These are phyloP conservation scores for Globisporangium takayamanum DNA, from an alignment of 352 stramenopile species.

Conservation along the genomic window DNA sequence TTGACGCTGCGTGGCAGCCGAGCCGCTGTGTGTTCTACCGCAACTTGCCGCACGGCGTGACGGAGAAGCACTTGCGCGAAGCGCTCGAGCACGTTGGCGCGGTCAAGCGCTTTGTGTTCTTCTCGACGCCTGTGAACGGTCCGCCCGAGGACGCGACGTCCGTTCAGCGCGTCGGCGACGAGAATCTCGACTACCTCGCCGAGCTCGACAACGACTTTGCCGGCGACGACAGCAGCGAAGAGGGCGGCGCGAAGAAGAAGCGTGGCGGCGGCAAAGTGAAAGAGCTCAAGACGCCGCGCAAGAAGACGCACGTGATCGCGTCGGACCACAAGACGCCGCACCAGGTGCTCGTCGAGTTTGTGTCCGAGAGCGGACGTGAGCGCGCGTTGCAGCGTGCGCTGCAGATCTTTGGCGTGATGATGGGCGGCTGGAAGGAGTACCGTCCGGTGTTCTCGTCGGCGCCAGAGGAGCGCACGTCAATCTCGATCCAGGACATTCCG, in stretches of 20 bases:
- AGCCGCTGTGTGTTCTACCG: slow-evolving; percentile 70
- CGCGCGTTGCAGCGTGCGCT: slow-evolving; percentile 66
- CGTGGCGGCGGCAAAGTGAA: slow-evolving; percentile 15
- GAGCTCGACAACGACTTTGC: slow-evolving; percentile 28
- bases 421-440: slow-evolving; percentile 77
- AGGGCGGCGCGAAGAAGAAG: slow-evolving; percentile 21
- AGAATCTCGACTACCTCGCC: slow-evolving; percentile 26
- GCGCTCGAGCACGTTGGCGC: slow-evolving; percentile 57
- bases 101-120: slow-evolving; percentile 69
- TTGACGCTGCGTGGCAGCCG: slow-evolving; percentile 39
- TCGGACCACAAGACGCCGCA: slow-evolving; percentile 65
- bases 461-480: slow-evolving; percentile 34
- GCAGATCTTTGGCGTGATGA: slow-evolving; percentile 88
- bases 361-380: slow-evolving; percentile 29
- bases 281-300: slow-evolving; percentile 34
- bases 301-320: slow-evolving; percentile 67
- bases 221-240: slow-evolving; percentile 15
- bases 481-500: slow-evolving; percentile 74
- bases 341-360: slow-evolving; percentile 78
- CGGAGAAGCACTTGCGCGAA: slow-evolving; percentile 55
- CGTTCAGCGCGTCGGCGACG: slow-evolving; percentile 14
- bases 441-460: slow-evolving; percentile 67
- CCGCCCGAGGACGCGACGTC: slow-evolving; percentile 33
- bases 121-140: slow-evolving; percentile 51
- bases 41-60: slow-evolving; percentile 66